Evolutionary conservation across 305 asterid genomes (phyloP).

Genomic region (Rubia tinctorum): DNA sequence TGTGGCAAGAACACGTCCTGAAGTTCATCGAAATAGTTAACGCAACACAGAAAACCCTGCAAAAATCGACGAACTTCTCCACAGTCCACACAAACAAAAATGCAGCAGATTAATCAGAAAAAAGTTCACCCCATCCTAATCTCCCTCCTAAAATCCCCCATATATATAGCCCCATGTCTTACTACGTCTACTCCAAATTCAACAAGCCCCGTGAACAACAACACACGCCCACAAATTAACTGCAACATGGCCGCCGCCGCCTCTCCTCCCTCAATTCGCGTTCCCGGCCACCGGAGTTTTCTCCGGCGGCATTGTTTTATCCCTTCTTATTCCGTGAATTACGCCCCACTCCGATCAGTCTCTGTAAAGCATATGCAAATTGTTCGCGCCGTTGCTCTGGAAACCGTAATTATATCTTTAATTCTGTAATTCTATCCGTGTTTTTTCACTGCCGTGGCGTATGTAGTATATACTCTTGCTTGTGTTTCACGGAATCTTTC

Average conservation of each 20-base stretch:
- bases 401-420: conserved; percentile 34
- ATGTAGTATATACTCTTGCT: neutral
- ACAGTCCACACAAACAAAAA: conserved; percentile 40
- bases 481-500: conserved; percentile 1
- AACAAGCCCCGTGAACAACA: conserved; percentile 9
- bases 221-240: neutral
- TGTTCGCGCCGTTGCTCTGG: conserved; percentile 53
- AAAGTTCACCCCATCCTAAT: conserved; percentile 47
- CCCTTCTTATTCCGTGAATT: conserved; percentile 26
- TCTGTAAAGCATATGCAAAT: conserved; percentile 23
- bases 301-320: conserved; percentile 24
- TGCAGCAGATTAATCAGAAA: conserved; percentile 37
- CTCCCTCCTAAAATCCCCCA: conserved; percentile 54
- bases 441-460: neutral
- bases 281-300: conserved; percentile 11
- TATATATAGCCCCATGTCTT: conserved; percentile 47
- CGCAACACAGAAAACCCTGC: neutral
- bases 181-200: conserved; percentile 29
- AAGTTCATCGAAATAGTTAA: neutral
- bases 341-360: conserved; percentile 23
- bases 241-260: conserved; percentile 3
- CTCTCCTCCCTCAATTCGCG: conserved; percentile 3
- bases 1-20: conserved; percentile 12
- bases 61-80: neutral
- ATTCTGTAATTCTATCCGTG: neutral